These are phyloP conservation scores for Yarrowia bubula DNA, from an alignment of 805 yeast genomes.

Conservation along the genomic window DNA sequence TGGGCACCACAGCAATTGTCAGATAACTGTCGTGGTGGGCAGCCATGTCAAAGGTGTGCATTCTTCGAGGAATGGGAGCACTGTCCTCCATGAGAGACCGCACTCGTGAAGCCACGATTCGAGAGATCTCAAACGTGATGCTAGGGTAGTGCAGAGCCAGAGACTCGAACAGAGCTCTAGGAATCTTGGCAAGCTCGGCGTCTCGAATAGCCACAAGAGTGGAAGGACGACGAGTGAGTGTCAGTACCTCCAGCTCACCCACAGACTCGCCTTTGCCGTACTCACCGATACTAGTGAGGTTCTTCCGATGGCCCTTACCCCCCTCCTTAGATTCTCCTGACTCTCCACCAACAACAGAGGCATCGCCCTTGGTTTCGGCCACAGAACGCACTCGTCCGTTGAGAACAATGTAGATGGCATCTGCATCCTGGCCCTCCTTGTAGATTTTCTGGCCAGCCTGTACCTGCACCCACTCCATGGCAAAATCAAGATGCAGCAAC, in stretches of 20 bases:
- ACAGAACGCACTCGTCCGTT: constrained; percentile 83
- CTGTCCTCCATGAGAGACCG: constrained; percentile 33
- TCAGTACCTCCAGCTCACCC: constrained; percentile 92
- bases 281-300: constrained; percentile 56
- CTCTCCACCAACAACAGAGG: constrained; percentile 4
- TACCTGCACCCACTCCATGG: constrained; percentile 90
- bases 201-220: constrained; percentile 86
- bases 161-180: constrained; percentile 82
- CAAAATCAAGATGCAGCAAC: constrained; percentile 76
- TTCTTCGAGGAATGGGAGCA: constrained; percentile 16
- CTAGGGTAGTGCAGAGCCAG: constrained; percentile 82
- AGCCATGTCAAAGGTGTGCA: constrained; percentile 21
- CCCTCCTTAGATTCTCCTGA: constrained; percentile 3
- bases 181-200: constrained; percentile 90
- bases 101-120: constrained; percentile 70
- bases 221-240: constrained; percentile 66
- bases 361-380: not conserved
- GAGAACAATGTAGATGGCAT: constrained; percentile 83
- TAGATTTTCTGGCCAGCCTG: constrained; percentile 82
- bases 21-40: constrained; percentile 46
- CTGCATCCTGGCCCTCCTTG: constrained; percentile 80
- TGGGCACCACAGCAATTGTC: constrained; percentile 82
- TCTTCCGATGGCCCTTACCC: constrained; percentile 11
- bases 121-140: constrained; percentile 82
- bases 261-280: constrained; percentile 92